phyloP scores from a whole-genome alignment of 2,329 filamentous ascomycete genomes.

The Arthrobotrys pseudoclavata region DNA sequence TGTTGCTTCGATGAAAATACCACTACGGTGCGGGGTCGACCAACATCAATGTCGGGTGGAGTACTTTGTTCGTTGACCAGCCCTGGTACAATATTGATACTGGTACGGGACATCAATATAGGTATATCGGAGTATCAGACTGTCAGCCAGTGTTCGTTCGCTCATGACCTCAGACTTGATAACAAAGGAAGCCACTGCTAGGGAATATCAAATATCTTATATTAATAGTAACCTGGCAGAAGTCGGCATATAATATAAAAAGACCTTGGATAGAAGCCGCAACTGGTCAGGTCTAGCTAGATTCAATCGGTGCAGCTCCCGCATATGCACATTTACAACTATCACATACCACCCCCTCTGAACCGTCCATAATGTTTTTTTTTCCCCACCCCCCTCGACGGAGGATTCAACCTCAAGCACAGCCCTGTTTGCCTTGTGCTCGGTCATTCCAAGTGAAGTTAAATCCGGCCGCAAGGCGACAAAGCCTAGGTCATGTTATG shows the following conservation, averaged over 20 bases:
- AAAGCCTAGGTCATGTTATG: conserved; percentile 35
- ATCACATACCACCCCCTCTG: too few relatives aligned
- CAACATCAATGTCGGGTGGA: neutral
- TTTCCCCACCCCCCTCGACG: neutral
- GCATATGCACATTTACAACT: neutral
- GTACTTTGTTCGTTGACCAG: neutral
- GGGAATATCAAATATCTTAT: neutral
- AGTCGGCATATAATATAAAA: conserved; percentile 12
- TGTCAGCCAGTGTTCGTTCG: neutral
- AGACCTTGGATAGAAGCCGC: neutral
- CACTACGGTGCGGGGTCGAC: neutral
- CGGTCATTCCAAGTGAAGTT: conserved; percentile 5
- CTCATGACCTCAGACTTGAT: neutral
- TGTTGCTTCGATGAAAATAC: neutral
- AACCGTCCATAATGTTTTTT: too few relatives aligned
- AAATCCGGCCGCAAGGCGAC: conserved; percentile 27
- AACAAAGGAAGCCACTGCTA: neutral
- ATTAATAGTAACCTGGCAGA: neutral
- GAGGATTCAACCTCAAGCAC: conserved; percentile 31
- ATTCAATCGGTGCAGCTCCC: neutral
- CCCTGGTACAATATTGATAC: neutral
- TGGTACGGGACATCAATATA: neutral
- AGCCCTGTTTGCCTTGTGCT: conserved; percentile 26
- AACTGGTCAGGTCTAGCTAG: too few relatives aligned
- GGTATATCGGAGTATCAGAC: neutral